Evolutionary conservation across 2,329 filamentous ascomycete genomes (phyloP).

Genomic region (Cladorrhinum sp.): DNA sequence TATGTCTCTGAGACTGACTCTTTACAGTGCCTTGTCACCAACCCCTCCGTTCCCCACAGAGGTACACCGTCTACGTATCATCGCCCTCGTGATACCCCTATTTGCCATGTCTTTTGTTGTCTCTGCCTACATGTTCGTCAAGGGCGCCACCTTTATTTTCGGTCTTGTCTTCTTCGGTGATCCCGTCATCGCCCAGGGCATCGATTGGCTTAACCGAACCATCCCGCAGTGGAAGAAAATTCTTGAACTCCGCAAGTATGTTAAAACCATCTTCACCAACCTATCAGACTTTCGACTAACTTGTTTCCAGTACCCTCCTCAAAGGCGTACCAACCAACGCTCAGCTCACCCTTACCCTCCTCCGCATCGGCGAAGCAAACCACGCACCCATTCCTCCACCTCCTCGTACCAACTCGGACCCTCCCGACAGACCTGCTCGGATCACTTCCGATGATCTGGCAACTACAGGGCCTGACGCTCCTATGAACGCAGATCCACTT

Average conservation of each 20-base stretch:
- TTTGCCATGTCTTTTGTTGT: conserved; percentile 52
- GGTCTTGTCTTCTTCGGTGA: conserved; percentile 80
- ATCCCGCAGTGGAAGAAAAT: conserved; percentile 73
- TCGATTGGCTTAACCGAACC: conserved; percentile 56
- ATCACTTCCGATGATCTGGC: conserved; percentile 49
- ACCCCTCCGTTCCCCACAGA: conserved; percentile 59
- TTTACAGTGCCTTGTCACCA: conserved; percentile 55
- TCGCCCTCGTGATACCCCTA: conserved; percentile 49
- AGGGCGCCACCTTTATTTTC: conserved; percentile 62
- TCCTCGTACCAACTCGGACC: conserved; percentile 36
- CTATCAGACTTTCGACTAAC: conserved; percentile 24
- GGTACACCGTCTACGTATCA: conserved; percentile 53
- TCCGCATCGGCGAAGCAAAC: conserved; percentile 78
- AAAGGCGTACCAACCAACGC: conserved; percentile 84
- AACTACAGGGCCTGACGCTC: conserved; percentile 42
- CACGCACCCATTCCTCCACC: conserved; percentile 71
- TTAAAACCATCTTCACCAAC: neutral
- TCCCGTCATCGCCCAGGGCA: conserved; percentile 61
- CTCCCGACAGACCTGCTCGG: conserved; percentile 35
- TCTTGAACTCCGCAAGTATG: conserved; percentile 65
- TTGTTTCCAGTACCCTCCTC: conserved; percentile 54
- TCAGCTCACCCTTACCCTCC: conserved; percentile 75
- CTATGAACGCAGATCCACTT: conserved; percentile 59
- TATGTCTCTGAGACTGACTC: conserved; percentile 3
- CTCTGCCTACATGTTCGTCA: conserved; percentile 59